Conservation (phyloP, 2,329 filamentous ascomycete genomes). For the Huntiella savannae region DNA sequence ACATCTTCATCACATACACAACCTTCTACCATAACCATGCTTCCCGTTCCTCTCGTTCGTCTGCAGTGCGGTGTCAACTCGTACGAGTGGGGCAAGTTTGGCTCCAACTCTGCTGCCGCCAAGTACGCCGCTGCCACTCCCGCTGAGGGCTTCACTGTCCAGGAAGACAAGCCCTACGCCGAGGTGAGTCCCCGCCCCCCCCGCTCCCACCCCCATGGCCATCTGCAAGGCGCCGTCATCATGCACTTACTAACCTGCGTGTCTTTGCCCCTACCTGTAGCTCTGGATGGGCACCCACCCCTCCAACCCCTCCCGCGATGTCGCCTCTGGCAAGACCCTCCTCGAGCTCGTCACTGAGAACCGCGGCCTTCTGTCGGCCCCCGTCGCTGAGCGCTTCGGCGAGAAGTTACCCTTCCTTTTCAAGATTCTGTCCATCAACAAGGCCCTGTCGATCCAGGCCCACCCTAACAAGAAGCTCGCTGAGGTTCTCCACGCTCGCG, state of each 20-base stretch:
- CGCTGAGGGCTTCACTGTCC: constrained; percentile 51
- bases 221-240: too few species aligned
- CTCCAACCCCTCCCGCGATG: constrained; percentile 80
- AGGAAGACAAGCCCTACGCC: constrained; percentile 80
- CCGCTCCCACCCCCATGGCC: background rate
- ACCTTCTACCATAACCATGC: constrained; percentile 13
- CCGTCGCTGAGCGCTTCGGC: constrained; percentile 56
- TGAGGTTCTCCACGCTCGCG: constrained; percentile 65
- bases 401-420: constrained; percentile 85
- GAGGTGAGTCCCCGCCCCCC: constrained; percentile 38
- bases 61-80: constrained; percentile 89
- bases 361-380: constrained; percentile 55
- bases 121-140: constrained; percentile 76
- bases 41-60: constrained; percentile 69
- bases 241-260: too few species aligned
- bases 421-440: constrained; percentile 92
- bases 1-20: background rate
- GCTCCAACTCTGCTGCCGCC: constrained; percentile 69
- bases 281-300: constrained; percentile 99
- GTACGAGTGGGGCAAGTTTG: constrained; percentile 97
- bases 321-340: constrained; percentile 65
- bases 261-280: constrained; percentile 25
- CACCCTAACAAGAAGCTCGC: constrained; percentile 88
- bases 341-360: constrained; percentile 80
- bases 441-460: constrained; percentile 91